A percentile compares a stretch with the other conserved stretches of the same genome.
These are phyloP conservation scores for Diaporthe sp. DNA, from an alignment of 2,329 filamentous ascomycete species.

Conservation along the genomic window DNA sequence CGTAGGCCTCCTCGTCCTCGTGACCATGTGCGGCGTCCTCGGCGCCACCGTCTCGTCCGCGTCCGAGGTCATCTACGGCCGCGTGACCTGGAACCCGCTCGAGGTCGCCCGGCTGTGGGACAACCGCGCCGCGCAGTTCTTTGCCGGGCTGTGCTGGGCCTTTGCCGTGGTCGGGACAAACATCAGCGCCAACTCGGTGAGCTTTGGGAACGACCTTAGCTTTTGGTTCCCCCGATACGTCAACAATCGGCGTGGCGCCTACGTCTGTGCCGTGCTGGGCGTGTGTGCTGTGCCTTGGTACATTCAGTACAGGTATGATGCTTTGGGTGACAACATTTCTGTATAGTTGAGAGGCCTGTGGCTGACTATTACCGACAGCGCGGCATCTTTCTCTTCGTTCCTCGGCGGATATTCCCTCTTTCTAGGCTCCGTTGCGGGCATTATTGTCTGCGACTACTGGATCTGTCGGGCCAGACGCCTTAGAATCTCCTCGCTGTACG, in stretches of 20 bases:
- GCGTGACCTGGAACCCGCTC: slow-evolving; percentile 64
- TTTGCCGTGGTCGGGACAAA: slow-evolving; percentile 70
- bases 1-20: slow-evolving; percentile 61
- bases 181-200: slow-evolving; percentile 68
- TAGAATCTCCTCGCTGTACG: slow-evolving; percentile 58
- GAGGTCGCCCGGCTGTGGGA: slow-evolving; percentile 61
- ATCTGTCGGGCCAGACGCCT: slow-evolving; percentile 51
- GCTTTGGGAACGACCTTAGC: slow-evolving; percentile 68
- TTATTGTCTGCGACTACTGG: slow-evolving; percentile 58
- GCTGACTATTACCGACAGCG: slow-evolving; percentile 52
- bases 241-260: slow-evolving; percentile 68
- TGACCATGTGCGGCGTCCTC: slow-evolving; percentile 62
- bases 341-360: neutral
- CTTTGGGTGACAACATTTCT: fast-evolving
- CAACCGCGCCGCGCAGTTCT: slow-evolving; percentile 56
- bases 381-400: slow-evolving; percentile 72
- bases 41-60: slow-evolving; percentile 72
- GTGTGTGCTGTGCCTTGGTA: slow-evolving; percentile 77
- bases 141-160: slow-evolving; percentile 66
- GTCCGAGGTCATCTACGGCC: slow-evolving; percentile 64
- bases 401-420: slow-evolving; percentile 69
- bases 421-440: slow-evolving; percentile 53
- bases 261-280: slow-evolving; percentile 66
- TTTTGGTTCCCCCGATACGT: slow-evolving; percentile 66
- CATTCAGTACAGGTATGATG: slow-evolving; percentile 60